Evolutionary conservation across 495 filamentous ascomycete species (phyloP), one percentile per base, ranked within the genome.

Genomic region (Hypomontagnella submonticulosa): DNA sequence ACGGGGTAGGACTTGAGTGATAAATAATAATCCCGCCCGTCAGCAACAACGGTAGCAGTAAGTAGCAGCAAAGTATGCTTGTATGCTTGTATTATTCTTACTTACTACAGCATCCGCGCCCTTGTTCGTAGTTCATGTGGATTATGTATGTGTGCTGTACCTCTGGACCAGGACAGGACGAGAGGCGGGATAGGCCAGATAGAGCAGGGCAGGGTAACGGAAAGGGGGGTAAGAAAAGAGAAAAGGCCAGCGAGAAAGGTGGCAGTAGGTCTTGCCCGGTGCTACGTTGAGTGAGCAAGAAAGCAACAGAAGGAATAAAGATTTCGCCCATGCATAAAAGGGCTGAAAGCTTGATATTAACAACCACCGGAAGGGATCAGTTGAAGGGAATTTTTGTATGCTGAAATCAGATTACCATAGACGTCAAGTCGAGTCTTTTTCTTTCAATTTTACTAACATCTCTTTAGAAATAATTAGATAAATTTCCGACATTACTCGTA

Each of bases 11-110:
- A 44, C 62, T 57, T 51, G 62, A 55, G 46, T 66, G 63, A 66
- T 70, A 67, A 63, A 70, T 66, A 66, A 64, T 49, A 57, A 57
- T 57, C 55, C 58, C 37, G 38, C 62, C 48, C 55, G 67, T 70
- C 61, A 67, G 63, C 61, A 63, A 59, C 16, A 53, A 37, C 37
- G 18, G 13, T 38, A 52, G 27, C 23, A 27, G 6, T 27, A 27
- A 27, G 23, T 27, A 27, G 23, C 23, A 27, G 23, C 23, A 27
- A 27, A 27, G 23, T 40, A 53, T 40, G 34, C 36, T 10, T 27
- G 48, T 51, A 51, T 51, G 36, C 18, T 53, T 18, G 9, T 51
- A 34, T 36, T 50, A 13, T 49, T 34, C 4, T 51, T n/a, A 56
- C 56, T 56, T 60, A 61, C 63, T 66, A 59, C 62, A 62, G 38